Conservation (phyloP, 1,284 basidiomycete species). For the Mycocalia duriaeana region DNA sequence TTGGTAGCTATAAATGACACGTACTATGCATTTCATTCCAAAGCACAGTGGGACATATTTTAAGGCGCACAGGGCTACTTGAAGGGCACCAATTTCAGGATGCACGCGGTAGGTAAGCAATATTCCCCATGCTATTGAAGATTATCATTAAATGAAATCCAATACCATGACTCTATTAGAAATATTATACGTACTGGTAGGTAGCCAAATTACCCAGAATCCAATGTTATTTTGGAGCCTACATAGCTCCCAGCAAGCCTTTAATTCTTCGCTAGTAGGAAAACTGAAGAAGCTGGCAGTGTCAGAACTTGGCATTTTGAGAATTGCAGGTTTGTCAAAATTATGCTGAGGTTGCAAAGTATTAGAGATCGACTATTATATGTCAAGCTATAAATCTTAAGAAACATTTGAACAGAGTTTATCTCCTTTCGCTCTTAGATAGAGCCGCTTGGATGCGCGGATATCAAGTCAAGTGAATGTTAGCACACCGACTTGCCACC, state of each 20-base stretch:
- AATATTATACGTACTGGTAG: slow-evolving; percentile 17
- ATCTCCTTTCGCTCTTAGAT: too few species aligned
- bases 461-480: too few species aligned
- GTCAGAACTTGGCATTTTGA: too few species aligned
- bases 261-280: slow-evolving; percentile 15
- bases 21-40: slow-evolving; percentile 27
- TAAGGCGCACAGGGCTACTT: slow-evolving; percentile 11
- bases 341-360: too few species aligned
- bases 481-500: too few species aligned
- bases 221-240: slow-evolving; percentile 27
- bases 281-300: slow-evolving; percentile 3
- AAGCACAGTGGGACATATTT: slow-evolving; percentile 25
- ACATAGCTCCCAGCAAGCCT: slow-evolving; percentile 28
- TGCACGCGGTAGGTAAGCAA: neutral
- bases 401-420: too few species aligned
- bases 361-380: too few species aligned
- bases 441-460: too few species aligned
- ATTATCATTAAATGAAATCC: neutral
- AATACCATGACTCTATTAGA: neutral
- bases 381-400: too few species aligned
- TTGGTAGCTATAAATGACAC: too few species aligned
- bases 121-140: neutral
- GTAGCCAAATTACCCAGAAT: slow-evolving; percentile 27
- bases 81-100: neutral
- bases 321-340: too few species aligned